phyloP scores from a whole-genome alignment of 2,329 filamentous ascomycete genomes.

The Epichloe scottii region DNA sequence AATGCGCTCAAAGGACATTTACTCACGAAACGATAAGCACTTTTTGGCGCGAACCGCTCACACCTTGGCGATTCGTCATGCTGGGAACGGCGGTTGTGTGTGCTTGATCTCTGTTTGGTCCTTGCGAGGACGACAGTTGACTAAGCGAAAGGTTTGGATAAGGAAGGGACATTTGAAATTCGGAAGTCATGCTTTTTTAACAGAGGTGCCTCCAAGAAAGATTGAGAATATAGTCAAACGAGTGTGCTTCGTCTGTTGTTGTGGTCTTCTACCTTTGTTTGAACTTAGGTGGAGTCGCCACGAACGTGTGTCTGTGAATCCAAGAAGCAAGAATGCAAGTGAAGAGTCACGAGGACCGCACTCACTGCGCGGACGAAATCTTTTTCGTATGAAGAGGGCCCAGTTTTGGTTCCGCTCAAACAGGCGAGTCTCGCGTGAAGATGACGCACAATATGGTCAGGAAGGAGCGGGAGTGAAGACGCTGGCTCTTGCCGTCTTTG shows the following conservation, averaged over 20 bases:
- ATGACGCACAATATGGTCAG: constrained; percentile 2
- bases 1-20: neutral
- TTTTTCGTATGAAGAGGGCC: neutral
- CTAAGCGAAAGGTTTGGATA: constrained; percentile 22
- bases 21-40: constrained; percentile 24
- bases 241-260: constrained; percentile 1
- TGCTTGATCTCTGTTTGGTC: neutral
- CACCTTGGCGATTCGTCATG: neutral
- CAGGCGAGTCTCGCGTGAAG: constrained; percentile 2
- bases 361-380: neutral
- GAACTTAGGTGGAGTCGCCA: neutral
- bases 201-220: neutral
- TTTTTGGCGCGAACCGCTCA: constrained; percentile 13
- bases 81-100: neutral
- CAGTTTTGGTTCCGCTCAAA: neutral
- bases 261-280: neutral
- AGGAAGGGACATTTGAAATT: constrained; percentile 18
- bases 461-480: constrained; percentile 1
- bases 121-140: constrained; percentile 15
- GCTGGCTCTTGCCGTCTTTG: neutral
- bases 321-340: neutral
- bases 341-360: neutral
- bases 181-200: constrained; percentile 13
- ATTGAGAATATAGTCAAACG: neutral
- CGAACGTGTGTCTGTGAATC: constrained; percentile 2